These are phyloP conservation scores for Oryza coarctata DNA, from an alignment of 176 grass and related monocot species.

Conservation along the genomic window DNA sequence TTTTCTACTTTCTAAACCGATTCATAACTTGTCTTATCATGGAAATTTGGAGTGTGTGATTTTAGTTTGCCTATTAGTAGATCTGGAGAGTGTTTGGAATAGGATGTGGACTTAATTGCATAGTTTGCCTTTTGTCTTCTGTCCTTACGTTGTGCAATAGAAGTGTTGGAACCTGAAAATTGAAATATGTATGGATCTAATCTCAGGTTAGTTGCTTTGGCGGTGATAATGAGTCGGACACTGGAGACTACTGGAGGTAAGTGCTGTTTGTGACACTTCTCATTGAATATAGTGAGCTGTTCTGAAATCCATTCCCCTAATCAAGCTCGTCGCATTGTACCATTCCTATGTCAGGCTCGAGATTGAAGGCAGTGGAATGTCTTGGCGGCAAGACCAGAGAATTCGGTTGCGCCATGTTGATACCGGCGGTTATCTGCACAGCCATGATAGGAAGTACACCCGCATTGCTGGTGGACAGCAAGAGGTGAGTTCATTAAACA, in stretches of 20 bases:
- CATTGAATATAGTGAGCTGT: not conserved
- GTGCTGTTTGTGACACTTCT: not conserved
- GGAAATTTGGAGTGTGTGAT: not conserved
- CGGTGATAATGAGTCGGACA: slow-evolving; percentile 74
- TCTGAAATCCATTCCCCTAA: not conserved
- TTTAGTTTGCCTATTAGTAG: not conserved
- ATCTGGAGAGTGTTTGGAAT: not conserved
- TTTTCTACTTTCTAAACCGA: too few species aligned
- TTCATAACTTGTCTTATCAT: too few species aligned
- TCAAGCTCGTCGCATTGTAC: not conserved
- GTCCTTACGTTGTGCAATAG: not conserved
- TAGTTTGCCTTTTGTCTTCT: not conserved
- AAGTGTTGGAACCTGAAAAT: not conserved
- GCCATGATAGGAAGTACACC: slow-evolving; percentile 86
- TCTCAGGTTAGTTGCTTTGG: slow-evolving; percentile 92
- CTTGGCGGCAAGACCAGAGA: slow-evolving; percentile 78
- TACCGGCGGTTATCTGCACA: slow-evolving; percentile 86
- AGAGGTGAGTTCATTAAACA: slow-evolving; percentile 57
- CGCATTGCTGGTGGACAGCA: slow-evolving; percentile 92
- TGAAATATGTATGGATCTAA: slow-evolving; percentile 16
- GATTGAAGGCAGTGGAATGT: slow-evolving; percentile 67
- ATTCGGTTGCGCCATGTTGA: slow-evolving; percentile 73
- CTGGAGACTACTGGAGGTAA: slow-evolving; percentile 92
- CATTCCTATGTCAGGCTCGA: slow-evolving; percentile 52
- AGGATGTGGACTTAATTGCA: not conserved